Conservation (phyloP, 2,329 filamentous ascomycete genomes). For the Pseudopyrenochaeta lycopersici region DNA sequence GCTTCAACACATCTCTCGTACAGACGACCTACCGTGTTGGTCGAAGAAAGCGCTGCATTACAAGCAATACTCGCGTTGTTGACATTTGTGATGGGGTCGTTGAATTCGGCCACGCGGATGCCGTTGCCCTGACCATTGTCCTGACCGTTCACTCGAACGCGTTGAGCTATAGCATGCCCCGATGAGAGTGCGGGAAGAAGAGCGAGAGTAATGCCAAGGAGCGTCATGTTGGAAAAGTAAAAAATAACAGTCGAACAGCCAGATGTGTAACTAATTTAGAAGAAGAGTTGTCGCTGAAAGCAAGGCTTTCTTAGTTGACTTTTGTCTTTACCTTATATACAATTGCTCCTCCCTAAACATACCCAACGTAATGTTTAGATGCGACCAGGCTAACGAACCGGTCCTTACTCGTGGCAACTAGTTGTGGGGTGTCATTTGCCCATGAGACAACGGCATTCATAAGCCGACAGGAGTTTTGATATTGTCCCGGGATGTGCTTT, state of each 20-base stretch:
- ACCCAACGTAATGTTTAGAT: not conserved
- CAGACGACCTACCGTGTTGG: no score
- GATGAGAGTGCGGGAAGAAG: conserved; percentile 44
- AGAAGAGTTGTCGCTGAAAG: not conserved
- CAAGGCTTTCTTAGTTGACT: not conserved
- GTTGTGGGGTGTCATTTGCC: conserved; percentile 13
- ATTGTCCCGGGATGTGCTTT: conserved; percentile 14
- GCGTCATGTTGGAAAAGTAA: conserved; percentile 37
- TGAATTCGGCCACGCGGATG: conserved; percentile 60
- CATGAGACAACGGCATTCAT: conserved; percentile 10
- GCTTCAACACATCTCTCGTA: no score
- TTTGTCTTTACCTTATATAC: conserved; percentile 17
- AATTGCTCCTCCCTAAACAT: not conserved
- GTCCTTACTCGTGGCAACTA: conserved; percentile 8
- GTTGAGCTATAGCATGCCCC: conserved; percentile 57
- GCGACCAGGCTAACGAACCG: conserved; percentile 4
- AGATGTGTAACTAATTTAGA: not conserved
- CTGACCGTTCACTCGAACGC: conserved; percentile 47
- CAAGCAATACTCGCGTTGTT: conserved; percentile 58
- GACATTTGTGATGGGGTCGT: conserved; percentile 62
- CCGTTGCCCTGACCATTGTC: conserved; percentile 62
- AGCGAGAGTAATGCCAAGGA: conserved; percentile 31
- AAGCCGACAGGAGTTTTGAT: conserved; percentile 7
- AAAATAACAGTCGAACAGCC: not conserved
- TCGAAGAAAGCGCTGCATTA: no score